Evolutionary conservation across 1,284 basidiomycete genomes (phyloP), one percentile per base, ranked within the genome.

Genomic region (Austroboletus niveus): DNA sequence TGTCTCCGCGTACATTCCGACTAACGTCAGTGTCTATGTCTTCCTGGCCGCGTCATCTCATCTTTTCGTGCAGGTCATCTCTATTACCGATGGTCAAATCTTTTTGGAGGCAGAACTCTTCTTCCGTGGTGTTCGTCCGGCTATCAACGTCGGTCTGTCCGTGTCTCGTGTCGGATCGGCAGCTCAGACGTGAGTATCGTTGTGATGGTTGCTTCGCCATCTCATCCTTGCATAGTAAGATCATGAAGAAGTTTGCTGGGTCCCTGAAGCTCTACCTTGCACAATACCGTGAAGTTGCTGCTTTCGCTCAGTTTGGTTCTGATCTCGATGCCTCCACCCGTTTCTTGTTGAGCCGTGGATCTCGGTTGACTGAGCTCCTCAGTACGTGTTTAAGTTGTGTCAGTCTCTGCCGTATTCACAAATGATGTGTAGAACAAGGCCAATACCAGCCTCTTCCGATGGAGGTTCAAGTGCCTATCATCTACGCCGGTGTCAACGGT

Each of bases 181-280:
- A 69, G 96, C 96, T 70, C 96, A 99, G 82, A 98, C 94, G 89
- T 93, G 64, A 62, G 84, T 75, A 20, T 14, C 41, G 47, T 38
- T 22, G 36, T 34, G 11, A 22, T 27, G 8, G 49, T 12, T 42
- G 43, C n/a, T 42, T 32, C 54, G 39, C 24, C 48, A 62, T 30
- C 48, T 8, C 36, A 20, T 44, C 7, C 8, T 22, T 47, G 60
- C 52, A 43, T 60, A 89, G 86, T 69, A 94, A 96, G 82, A 93
- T 97, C 78, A 97, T 98, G 94, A 99, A 98, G 90, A 93, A 97
- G 80, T 98, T 98, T 68, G 95, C 96, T 65, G 96, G 96, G 85
- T 98, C 95, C 60, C 87, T 98, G 69, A 99, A 99, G 82, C 86
- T 99, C 49, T 98, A 98, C 86, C 92, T 99, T 61, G 96, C 96